Conservation (phyloP, 2,329 filamentous ascomycete genomes). For the Nemania abortiva region DNA sequence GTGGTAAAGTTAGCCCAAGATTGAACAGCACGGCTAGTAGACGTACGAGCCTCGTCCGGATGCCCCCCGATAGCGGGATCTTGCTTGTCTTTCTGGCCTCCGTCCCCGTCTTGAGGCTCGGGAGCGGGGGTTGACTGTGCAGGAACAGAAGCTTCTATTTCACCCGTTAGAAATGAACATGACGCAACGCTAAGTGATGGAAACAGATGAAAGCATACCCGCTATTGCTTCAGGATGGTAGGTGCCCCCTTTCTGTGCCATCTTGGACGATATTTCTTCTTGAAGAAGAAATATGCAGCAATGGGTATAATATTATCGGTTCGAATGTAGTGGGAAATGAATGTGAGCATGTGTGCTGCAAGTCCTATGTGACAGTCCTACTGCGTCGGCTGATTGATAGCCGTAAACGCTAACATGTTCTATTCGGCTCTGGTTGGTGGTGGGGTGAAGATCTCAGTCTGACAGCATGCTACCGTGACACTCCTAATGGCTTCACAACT, state of each 20-base stretch:
- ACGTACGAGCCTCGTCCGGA: neutral
- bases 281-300: neutral
- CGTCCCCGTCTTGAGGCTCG: neutral
- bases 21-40: neutral
- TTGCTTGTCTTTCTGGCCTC: neutral
- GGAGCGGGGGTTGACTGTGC: neutral
- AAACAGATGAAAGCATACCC: neutral
- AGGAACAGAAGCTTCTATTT: neutral
- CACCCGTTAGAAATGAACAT: neutral
- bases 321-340: no score
- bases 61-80: neutral
- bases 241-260: slow-evolving; percentile 8
- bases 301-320: no score
- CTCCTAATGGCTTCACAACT: neutral
- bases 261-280: neutral
- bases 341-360: no score
- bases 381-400: no score
- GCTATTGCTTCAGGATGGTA: neutral
- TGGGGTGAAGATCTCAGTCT: neutral
- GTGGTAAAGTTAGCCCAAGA: neutral
- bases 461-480: neutral
- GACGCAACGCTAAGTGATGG: neutral
- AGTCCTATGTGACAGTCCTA: no score
- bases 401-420: neutral
- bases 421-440: neutral